Evolutionary conservation across 768 basidiomycete species (phyloP).

Genomic region (Aureoboletus auriporus): DNA sequence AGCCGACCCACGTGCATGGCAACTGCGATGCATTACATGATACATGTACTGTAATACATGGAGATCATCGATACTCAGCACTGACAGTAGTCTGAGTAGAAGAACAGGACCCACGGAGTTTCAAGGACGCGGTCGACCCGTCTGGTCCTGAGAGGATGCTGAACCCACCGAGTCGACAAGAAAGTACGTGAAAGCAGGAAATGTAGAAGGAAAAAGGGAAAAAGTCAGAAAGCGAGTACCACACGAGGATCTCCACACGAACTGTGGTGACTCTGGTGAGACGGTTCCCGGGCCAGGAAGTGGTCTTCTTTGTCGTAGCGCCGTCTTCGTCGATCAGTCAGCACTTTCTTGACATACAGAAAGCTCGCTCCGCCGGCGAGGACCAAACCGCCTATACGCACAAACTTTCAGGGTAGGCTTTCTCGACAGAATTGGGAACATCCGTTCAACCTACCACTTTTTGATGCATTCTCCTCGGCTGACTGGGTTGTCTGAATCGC

Average conservation of each 20-base stretch:
- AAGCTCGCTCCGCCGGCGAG: slow-evolving; percentile 27
- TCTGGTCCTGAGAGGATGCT: slow-evolving; percentile 6
- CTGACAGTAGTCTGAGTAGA: not conserved
- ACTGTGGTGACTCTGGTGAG: not conserved
- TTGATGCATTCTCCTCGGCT: slow-evolving; percentile 12
- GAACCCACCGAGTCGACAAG: not conserved
- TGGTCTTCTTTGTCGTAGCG: slow-evolving; percentile 17
- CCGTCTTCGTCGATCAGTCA: slow-evolving; percentile 24
- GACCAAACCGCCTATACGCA: slow-evolving; percentile 26
- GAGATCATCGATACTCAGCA: not conserved
- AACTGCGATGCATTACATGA: slow-evolving; percentile 4
- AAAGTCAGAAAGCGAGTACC: slow-evolving; percentile 10
- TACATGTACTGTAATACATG: not conserved
- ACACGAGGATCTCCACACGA: not conserved
- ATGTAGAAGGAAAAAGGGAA: not conserved
- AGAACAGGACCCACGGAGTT: not conserved
- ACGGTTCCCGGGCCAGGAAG: slow-evolving; percentile 4
- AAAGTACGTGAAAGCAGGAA: not conserved
- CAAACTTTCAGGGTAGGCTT: slow-evolving; percentile 9
- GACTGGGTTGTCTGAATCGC: not conserved
- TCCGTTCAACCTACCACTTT: slow-evolving; percentile 13
- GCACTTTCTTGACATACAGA: slow-evolving; percentile 28
- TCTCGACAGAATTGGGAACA: not conserved
- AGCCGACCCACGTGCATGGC: not conserved
- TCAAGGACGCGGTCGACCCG: not conserved